These are phyloP conservation scores for Tagetes erecta DNA, from an alignment of 129 eudicot genomes.

Conservation along the genomic window DNA sequence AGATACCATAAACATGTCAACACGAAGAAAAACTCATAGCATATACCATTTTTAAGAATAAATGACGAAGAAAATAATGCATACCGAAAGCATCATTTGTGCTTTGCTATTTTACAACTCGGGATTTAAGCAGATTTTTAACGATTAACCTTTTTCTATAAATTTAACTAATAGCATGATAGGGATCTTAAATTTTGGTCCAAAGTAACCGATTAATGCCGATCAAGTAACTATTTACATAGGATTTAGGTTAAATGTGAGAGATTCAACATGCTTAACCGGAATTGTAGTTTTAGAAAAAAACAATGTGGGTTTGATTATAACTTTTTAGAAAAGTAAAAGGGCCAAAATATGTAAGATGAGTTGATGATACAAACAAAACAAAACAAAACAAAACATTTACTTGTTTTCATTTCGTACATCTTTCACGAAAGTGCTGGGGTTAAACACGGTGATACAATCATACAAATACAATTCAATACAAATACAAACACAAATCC, in stretches of 20 bases:
- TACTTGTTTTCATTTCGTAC: conserved; percentile 18
- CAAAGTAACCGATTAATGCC: no score
- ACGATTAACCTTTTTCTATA: no score
- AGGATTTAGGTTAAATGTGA: neutral
- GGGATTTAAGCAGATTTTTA: no score
- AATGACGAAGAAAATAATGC: no score
- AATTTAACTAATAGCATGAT: no score
- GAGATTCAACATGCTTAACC: neutral
- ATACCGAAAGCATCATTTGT: no score
- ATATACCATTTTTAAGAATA: no score
- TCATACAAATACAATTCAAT: conserved; percentile 31
- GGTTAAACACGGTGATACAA: conserved; percentile 38
- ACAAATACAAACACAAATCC: conserved; percentile 28
- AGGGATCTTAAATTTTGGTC: no score
- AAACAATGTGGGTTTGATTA: neutral
- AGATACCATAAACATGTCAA: neutral
- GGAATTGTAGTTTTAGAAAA: no score
- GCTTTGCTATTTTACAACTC: no score
- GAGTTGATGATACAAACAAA: neutral
- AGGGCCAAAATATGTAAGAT: neutral
- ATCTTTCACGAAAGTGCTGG: conserved; percentile 27
- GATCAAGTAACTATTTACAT: neutral
- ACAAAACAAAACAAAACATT: neutral
- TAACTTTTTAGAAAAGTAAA: neutral
- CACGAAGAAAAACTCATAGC: neutral